Evolutionary conservation across 2,329 filamentous ascomycete species (phyloP).

Genomic region (Calonectria ilicicola): DNA sequence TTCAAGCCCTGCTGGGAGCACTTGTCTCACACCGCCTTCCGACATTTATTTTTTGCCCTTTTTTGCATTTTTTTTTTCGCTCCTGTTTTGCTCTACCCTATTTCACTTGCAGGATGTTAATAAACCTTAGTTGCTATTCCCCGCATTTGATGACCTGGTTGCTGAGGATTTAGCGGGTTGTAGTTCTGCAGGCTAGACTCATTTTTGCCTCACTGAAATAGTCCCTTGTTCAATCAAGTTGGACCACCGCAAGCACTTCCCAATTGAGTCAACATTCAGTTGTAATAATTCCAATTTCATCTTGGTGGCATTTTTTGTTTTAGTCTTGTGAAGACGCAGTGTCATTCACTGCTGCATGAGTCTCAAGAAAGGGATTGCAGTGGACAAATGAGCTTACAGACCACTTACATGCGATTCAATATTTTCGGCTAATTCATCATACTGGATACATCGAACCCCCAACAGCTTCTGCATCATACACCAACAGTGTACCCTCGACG

Average conservation of each 20-base stretch:
- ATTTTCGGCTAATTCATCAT: conserved; percentile 6
- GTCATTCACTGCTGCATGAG: not conserved
- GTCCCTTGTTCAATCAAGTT: not conserved
- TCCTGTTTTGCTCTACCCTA: not conserved
- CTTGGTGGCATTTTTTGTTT: not conserved
- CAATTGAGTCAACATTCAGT: not conserved
- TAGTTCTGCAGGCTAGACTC: too few species aligned
- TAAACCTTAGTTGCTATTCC: not conserved
- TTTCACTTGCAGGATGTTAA: not conserved
- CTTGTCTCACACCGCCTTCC: conserved; percentile 32
- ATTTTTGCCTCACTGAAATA: not conserved
- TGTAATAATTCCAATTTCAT: not conserved
- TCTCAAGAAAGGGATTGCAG: not conserved
- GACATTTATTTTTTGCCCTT: conserved; percentile 22
- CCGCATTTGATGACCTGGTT: not conserved
- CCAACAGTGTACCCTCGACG: not conserved
- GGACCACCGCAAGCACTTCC: too few species aligned
- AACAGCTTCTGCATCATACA: not conserved
- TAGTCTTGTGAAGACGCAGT: not conserved
- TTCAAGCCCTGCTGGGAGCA: conserved; percentile 46
- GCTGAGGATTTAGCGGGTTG: not conserved
- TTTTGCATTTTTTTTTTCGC: not conserved
- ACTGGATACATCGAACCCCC: not conserved
- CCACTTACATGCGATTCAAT: not conserved
- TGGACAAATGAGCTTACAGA: not conserved